These are phyloP conservation scores for Lotmaria passim DNA, from an alignment of 208 protist species.

Conservation along the genomic window DNA sequence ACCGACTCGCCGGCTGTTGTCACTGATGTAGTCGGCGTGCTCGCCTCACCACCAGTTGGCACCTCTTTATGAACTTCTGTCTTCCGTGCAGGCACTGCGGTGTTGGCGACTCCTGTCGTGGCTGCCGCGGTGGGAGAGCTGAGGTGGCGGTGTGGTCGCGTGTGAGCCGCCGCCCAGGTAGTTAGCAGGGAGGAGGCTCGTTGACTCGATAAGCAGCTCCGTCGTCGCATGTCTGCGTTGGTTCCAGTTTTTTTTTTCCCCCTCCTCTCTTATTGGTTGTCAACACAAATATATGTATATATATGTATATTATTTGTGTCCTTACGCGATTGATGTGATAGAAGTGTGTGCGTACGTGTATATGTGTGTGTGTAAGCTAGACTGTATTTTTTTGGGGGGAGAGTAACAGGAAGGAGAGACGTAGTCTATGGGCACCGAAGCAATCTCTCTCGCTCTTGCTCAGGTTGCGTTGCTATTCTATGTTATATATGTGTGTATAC, in stretches of 20 bases:
- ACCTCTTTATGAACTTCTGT: neutral
- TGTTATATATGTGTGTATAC: too few relatives aligned
- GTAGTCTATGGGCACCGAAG: too few relatives aligned
- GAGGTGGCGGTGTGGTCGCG: neutral
- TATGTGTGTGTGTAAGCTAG: too few relatives aligned
- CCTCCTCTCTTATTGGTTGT: too few relatives aligned
- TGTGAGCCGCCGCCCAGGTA: neutral
- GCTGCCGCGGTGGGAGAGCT: neutral
- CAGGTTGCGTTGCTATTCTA: too few relatives aligned
- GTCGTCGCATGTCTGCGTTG: neutral
- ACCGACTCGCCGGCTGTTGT: conserved; percentile 10
- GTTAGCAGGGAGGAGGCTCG: neutral
- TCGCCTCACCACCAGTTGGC: neutral
- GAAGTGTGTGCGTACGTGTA: too few relatives aligned
- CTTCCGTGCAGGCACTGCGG: neutral
- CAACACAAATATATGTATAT: neutral
- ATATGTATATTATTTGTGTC: too few relatives aligned
- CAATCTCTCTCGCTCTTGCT: too few relatives aligned
- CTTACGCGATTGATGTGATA: too few relatives aligned
- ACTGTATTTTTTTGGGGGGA: too few relatives aligned
- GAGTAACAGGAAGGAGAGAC: too few relatives aligned
- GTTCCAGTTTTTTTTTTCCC: too few relatives aligned
- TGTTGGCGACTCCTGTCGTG: neutral
- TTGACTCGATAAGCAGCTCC: neutral
- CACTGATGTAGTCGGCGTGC: neutral